Evolutionary conservation across 1,284 basidiomycete genomes (phyloP).

Genomic region (Phlebopus sp.): DNA sequence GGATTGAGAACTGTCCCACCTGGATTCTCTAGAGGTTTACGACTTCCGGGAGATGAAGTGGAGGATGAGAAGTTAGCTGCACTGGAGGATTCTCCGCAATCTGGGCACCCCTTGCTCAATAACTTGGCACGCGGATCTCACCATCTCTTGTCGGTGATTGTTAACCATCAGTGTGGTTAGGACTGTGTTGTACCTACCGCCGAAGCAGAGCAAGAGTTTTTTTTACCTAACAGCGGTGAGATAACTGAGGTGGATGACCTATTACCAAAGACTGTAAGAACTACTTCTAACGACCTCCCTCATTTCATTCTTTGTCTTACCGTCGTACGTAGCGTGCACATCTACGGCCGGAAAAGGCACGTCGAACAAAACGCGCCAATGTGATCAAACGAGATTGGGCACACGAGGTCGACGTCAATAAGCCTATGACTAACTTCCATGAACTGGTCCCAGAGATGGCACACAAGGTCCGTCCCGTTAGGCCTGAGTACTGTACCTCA

Average conservation of each 20-base stretch:
- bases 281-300: neutral
- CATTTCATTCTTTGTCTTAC: slow-evolving; percentile 12
- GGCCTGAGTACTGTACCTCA: neutral
- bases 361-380: slow-evolving; percentile 40
- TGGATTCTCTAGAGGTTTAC: slow-evolving; percentile 64
- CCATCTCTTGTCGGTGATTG: neutral
- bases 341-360: slow-evolving; percentile 50
- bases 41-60: slow-evolving; percentile 54
- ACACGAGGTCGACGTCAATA: slow-evolving; percentile 92
- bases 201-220: slow-evolving; percentile 21
- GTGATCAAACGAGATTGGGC: slow-evolving; percentile 94
- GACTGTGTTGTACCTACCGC: slow-evolving; percentile 6
- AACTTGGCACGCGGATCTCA: slow-evolving; percentile 15
- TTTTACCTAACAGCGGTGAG: slow-evolving; percentile 14
- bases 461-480: slow-evolving; percentile 54
- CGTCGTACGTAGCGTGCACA: slow-evolving; percentile 45
- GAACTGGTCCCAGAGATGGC: slow-evolving; percentile 91
- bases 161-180: slow-evolving; percentile 15
- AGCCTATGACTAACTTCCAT: slow-evolving; percentile 84
- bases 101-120: slow-evolving; percentile 8
- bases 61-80: slow-evolving; percentile 44
- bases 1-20: slow-evolving; percentile 62
- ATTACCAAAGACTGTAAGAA: slow-evolving; percentile 72
- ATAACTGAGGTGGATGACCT: slow-evolving; percentile 74
- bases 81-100: slow-evolving; percentile 31